phyloP scores from a whole-genome alignment of 495 filamentous ascomycete genomes.

The Lophium mytilinum region DNA sequence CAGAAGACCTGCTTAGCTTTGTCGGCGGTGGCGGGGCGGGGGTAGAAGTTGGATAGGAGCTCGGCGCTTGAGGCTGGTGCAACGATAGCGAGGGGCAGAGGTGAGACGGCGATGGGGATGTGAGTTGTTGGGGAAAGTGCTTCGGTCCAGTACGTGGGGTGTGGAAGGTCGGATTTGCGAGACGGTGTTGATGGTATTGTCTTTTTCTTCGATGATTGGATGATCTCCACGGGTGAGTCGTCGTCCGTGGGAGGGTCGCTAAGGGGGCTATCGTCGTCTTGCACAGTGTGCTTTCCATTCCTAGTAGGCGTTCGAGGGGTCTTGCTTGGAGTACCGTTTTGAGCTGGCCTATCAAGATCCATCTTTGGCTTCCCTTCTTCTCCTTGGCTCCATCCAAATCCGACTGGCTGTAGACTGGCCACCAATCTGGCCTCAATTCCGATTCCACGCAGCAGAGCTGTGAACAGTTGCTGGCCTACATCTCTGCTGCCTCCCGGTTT shows the following conservation, averaged over 20 bases:
- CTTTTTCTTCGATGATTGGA: conserved; percentile 24
- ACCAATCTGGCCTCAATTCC: conserved; percentile 75
- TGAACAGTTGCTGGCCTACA: conserved; percentile 84
- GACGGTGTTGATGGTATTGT: conserved; percentile 23
- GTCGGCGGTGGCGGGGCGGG: conserved; percentile 71
- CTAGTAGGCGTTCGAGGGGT: neutral
- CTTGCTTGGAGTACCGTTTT: neutral
- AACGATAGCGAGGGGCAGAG: conserved; percentile 8
- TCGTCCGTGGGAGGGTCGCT: conserved; percentile 21
- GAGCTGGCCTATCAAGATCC: conserved; percentile 24
- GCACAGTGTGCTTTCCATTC: neutral
- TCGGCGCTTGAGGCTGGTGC: conserved; percentile 45
- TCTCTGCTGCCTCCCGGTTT: conserved; percentile 77
- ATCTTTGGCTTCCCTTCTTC: conserved; percentile 53
- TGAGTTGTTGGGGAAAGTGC: conserved; percentile 71
- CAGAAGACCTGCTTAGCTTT: conserved; percentile 83
- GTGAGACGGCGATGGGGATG: conserved; percentile 59
- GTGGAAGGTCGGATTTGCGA: conserved; percentile 55
- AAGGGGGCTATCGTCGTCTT: conserved; percentile 26
- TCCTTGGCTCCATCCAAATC: conserved; percentile 83
- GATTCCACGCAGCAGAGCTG: conserved; percentile 73
- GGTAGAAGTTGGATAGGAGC: conserved; percentile 67
- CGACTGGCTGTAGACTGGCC: conserved; percentile 74
- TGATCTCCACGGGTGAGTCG: neutral
- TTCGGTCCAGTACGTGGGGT: conserved; percentile 92